Evolutionary conservation across 2,329 filamentous ascomycete genomes (phyloP).

Genomic region (Clarireedia paspali): DNA sequence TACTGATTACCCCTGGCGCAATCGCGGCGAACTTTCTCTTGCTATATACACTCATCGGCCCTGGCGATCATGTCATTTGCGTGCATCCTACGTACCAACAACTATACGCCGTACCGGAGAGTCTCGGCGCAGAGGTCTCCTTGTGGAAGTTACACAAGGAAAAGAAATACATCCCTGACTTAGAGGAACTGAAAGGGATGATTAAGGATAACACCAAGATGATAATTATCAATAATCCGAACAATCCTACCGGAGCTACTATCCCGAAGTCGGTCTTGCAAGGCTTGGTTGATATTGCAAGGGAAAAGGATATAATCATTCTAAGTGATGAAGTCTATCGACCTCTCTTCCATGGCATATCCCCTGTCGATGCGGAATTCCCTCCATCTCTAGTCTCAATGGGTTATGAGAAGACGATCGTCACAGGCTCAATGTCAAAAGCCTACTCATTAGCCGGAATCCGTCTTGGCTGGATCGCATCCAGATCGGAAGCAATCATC

Average conservation of each 20-base stretch:
- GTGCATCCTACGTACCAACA: slow-evolving; percentile 86
- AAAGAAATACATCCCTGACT: slow-evolving; percentile 58
- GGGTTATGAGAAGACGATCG: slow-evolving; percentile 62
- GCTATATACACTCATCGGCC: slow-evolving; percentile 63
- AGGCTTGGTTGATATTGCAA: slow-evolving; percentile 55
- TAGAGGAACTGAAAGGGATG: slow-evolving; percentile 56
- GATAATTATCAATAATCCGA: slow-evolving; percentile 65
- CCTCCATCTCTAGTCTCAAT: slow-evolving; percentile 65
- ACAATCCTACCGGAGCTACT: slow-evolving; percentile 72
- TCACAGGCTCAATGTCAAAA: slow-evolving; percentile 78
- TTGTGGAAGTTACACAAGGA: slow-evolving; percentile 64
- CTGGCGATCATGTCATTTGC: slow-evolving; percentile 77
- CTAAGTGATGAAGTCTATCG: slow-evolving; percentile 78
- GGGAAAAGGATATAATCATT: slow-evolving; percentile 54
- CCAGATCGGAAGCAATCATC: slow-evolving; percentile 53
- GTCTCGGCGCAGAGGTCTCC: slow-evolving; percentile 68
- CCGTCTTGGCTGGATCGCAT: slow-evolving; percentile 75
- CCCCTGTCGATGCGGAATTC: slow-evolving; percentile 34
- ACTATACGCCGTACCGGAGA: slow-evolving; percentile 66
- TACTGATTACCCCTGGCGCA: slow-evolving; percentile 72
- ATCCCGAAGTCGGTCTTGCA: slow-evolving; percentile 55
- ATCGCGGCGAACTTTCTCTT: slow-evolving; percentile 81
- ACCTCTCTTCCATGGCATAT: slow-evolving; percentile 61
- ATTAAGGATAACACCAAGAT: slow-evolving; percentile 66
- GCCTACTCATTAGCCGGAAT: slow-evolving; percentile 78